Evolutionary conservation across 306 rosid species (phyloP).

Genomic region (Amphicarpaea edgeworthii): DNA sequence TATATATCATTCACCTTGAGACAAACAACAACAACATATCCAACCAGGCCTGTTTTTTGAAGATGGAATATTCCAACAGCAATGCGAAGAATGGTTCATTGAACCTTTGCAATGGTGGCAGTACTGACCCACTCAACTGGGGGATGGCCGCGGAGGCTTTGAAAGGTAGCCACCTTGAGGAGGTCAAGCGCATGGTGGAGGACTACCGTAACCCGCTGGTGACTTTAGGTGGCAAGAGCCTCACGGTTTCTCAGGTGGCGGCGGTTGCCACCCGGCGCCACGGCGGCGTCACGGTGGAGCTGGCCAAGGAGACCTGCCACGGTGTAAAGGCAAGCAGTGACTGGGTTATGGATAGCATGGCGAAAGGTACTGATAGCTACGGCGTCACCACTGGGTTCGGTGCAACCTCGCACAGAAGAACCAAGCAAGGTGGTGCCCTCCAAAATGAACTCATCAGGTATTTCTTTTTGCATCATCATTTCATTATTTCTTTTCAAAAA

Average conservation of each 20-base stretch:
- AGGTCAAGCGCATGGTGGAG: conserved; percentile 79
- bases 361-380: conserved; percentile 81
- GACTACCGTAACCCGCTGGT: conserved; percentile 72
- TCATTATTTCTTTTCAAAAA: no score
- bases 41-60: background rate
- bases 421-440: conserved; percentile 91
- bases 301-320: conserved; percentile 55
- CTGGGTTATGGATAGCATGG: conserved; percentile 83
- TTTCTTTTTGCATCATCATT: no score
- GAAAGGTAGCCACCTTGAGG: conserved; percentile 80
- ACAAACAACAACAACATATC: background rate
- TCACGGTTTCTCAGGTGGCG: conserved; percentile 76
- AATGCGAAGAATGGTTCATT: background rate
- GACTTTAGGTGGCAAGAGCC: conserved; percentile 61
- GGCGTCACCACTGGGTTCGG: conserved; percentile 96
- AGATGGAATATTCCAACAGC: conserved; percentile 26
- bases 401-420: conserved; percentile 91
- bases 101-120: conserved; percentile 44
- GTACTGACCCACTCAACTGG: conserved; percentile 72
- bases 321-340: conserved; percentile 83
- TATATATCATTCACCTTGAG: background rate
- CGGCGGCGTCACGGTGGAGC: conserved; percentile 55
- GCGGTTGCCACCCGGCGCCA: conserved; percentile 60
- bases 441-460: conserved; percentile 91
- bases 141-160: conserved; percentile 63